phyloP scores from a whole-genome alignment of 2,329 filamentous ascomycete genomes.

The Colletotrichum euphorbiae region DNA sequence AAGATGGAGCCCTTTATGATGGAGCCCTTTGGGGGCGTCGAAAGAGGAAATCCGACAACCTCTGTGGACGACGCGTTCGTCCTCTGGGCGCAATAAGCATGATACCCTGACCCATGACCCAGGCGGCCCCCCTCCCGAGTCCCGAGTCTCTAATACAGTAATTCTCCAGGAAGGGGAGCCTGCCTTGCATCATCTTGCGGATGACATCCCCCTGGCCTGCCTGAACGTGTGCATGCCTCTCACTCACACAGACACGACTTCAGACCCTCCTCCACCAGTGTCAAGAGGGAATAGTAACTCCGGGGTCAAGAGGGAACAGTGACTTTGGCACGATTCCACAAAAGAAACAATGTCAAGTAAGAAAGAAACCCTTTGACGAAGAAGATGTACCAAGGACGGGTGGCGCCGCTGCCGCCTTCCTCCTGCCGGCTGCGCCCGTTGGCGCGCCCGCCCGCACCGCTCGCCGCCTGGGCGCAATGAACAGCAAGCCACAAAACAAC shows the following conservation, averaged over 20 bases:
- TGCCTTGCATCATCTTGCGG: conserved; percentile 10
- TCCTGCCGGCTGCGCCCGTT: neutral
- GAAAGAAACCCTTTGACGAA: conserved; percentile 2
- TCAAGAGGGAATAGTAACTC: neutral
- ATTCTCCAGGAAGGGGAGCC: conserved; percentile 1
- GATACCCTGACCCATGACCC: conserved; percentile 2
- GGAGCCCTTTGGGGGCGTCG: conserved; percentile 2
- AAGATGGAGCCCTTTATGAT: neutral
- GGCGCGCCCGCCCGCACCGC: neutral
- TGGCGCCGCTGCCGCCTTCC: conserved; percentile 31
- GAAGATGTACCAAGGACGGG: conserved; percentile 12
- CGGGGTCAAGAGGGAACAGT: neutral
- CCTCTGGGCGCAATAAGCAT: conserved; percentile 14
- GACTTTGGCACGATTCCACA: no score
- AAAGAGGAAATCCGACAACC: conserved; percentile 20
- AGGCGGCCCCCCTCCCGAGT: conserved; percentile 2
- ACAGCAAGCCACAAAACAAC: no score
- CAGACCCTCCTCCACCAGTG: neutral
- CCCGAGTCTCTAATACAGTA: neutral
- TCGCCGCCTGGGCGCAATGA: neutral
- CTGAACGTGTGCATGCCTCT: neutral
- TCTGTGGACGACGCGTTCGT: conserved; percentile 6
- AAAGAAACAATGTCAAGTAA: neutral
- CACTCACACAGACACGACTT: neutral
- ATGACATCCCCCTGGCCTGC: neutral